Evolutionary conservation across 2,329 filamentous ascomycete genomes (phyloP), one percentile per base, ranked within the genome.

Genomic region (Penicillium digitatum): DNA sequence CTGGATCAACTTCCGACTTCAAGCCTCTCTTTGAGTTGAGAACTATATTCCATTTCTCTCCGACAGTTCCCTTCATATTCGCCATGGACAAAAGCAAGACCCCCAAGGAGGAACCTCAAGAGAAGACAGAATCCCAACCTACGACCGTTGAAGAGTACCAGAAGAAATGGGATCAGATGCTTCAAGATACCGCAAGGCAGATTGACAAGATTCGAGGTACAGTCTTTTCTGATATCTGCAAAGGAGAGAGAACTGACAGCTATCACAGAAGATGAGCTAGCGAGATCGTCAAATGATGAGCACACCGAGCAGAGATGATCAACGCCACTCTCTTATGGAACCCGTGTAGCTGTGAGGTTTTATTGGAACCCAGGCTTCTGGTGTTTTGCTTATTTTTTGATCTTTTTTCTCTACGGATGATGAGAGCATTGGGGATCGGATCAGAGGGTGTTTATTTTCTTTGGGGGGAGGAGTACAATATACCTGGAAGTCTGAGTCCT

Each of bases 191-290:
- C 12, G 49, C 29, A 12, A 53, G 38, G 24, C 54, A 56, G 32
- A 56, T 56, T 32, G 34, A 54, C 39, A 43, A 54, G 26, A 53
- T 53, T 32, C 54, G 49, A 56, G 54, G 54, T 56, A 10, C 32
- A 44, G 40, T 20, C 18, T 3, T n/a, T 40, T 44, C 14, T 48
- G 27, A 48, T 49, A 54, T 48, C 44, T 56, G 54, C 54, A 48
- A n/a, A n/a, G 29, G 43, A 20, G 34, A 20, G 26, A 27, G 14
- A 11, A 38, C 54, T 56, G 54, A 56, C 54, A 56, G 43, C 42
- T 32, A 38, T 29, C 37, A 52, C 54, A 56, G 54, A 56, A 22
- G 43, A 56, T 18, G 54, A 56, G 18, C 42, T 37, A 47, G 53
- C 53, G 11, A 40, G 42, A 26, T 34, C 34, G 24, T 38, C 39